Base-by-base conservation (phyloP, 164 flowering plant species). In the Chimonanthus salicifolius region DNA sequence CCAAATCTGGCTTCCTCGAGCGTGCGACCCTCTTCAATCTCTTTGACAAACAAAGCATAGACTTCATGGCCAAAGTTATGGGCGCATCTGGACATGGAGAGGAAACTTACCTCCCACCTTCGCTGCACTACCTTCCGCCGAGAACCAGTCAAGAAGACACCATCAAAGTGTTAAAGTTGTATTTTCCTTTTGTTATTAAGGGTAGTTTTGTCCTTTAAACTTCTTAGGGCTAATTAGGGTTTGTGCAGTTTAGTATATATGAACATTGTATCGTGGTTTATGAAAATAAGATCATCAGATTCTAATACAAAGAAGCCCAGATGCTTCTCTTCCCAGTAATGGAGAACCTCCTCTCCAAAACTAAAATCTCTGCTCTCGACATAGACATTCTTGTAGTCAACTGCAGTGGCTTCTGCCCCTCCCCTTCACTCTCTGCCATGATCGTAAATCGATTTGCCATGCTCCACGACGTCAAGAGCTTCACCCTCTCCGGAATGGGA, bases 401-500 rank as follows among this genome's bases (percentile, higher is more conserved):
- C 72, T 93, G 98, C 79, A 93, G 98, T 83, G 73, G 91, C 13
- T 93, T 93, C 79, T 84, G 84, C 54, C 98, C 98, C 15, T 88
- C 90, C 0, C 98, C 98, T 2, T 93, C 98, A 15, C 90, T 93
- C 3, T 81, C 97, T 2, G 67, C 97, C 63, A 93, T 93, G 98
- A 88, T 93, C 20, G 88, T 93, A 9, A 93, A 93, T 72, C 93
- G 87, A 51, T 93, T 89, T 88, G 90, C 88, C 85, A 82, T 93
- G 67, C 74, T 88, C 54, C 71, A 83, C 1, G 89, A 89, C 71
- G 81, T 90, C 51, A 88, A 87, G 79, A 89, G 88, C 83, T 90
- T 78, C 81, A 92, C 90, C 68, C 91, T 93, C n/a, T 90, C 93
- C 0, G 97, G 98, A 0, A 93, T 93, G 98, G 98, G 98, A 0